phyloP scores from a whole-genome alignment of 1,284 basidiomycete species.

The Gymnopus androsaceus region DNA sequence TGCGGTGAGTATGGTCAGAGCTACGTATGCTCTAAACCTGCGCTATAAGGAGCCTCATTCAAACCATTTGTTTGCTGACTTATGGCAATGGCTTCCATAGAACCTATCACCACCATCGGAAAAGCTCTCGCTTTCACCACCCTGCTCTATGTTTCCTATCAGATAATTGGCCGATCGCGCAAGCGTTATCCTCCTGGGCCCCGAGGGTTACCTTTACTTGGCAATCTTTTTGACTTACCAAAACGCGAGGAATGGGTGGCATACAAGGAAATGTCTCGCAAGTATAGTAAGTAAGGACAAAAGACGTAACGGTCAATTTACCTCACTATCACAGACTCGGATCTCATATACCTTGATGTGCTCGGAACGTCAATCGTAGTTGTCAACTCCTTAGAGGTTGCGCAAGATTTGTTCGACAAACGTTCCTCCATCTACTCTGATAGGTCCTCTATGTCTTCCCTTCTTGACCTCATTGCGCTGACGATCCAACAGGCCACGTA shows the following conservation, averaged over 20 bases:
- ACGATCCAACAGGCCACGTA: not conserved
- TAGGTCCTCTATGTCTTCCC: slow-evolving; percentile 19
- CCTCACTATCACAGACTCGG: no score
- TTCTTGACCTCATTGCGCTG: not conserved
- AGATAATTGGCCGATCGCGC: not conserved
- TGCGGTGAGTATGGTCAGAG: no score
- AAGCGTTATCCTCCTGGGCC: slow-evolving; percentile 20
- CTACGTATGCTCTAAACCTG: no score
- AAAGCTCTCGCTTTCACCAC: not conserved
- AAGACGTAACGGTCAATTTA: no score
- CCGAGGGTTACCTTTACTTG: slow-evolving; percentile 23
- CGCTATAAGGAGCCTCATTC: no score
- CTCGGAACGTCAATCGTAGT: no score
- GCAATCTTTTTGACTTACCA: slow-evolving; percentile 25
- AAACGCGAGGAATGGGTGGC: slow-evolving; percentile 20
- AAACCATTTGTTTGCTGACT: no score
- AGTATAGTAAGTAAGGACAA: slow-evolving; percentile 2
- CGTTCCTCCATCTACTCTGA: slow-evolving; percentile 38
- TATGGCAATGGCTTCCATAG: not conserved
- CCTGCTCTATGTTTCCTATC: not conserved
- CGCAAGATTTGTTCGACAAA: slow-evolving; percentile 37
- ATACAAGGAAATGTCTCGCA: slow-evolving; percentile 18
- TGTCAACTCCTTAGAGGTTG: slow-evolving; percentile 35
- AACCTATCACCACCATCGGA: not conserved
- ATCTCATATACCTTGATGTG: no score